Evolutionary conservation across 2,329 filamentous ascomycete species (phyloP).

Genomic region (Cladosporium cucumerinum): DNA sequence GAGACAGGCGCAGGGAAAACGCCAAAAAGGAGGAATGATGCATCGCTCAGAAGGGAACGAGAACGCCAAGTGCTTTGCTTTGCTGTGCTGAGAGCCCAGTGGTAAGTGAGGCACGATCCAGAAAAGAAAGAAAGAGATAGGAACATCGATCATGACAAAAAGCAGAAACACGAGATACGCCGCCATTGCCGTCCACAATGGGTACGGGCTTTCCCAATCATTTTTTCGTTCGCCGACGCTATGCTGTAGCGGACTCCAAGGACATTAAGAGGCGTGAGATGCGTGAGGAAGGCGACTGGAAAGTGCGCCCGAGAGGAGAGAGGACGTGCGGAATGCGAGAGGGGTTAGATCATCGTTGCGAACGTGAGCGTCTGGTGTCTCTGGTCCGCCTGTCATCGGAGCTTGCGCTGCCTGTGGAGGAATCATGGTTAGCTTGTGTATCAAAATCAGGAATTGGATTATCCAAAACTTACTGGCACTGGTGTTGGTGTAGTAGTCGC

Average conservation of each 20-base stretch:
- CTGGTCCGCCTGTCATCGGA: constrained; percentile 45
- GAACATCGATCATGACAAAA: not conserved
- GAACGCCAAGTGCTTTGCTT: not conserved
- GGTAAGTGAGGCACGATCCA: not conserved
- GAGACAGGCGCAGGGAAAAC: not conserved
- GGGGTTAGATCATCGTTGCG: constrained; percentile 16
- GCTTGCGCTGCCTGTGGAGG: constrained; percentile 41
- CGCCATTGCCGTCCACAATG: constrained; percentile 1
- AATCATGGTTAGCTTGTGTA: constrained; percentile 23
- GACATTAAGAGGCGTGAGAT: constrained; percentile 9
- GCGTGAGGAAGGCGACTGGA: not conserved
- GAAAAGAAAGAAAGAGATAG: not conserved
- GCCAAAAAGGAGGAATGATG: not conserved
- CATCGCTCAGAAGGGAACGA: not conserved
- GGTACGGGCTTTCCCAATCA: constrained; percentile 5
- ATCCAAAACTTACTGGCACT: constrained; percentile 44
- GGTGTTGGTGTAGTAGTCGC: constrained; percentile 47
- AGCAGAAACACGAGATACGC: constrained; percentile 5
- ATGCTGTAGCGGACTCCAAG: constrained; percentile 15
- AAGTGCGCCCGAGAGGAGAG: not conserved
- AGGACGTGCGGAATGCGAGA: constrained; percentile 12
- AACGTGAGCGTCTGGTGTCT: constrained; percentile 33
- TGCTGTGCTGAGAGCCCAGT: not conserved
- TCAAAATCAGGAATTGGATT: too few species aligned
- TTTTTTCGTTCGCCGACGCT: constrained; percentile 14